These are phyloP conservation scores for Millerozyma acaciae DNA, from an alignment of 805 yeast genomes.

Conservation along the genomic window DNA sequence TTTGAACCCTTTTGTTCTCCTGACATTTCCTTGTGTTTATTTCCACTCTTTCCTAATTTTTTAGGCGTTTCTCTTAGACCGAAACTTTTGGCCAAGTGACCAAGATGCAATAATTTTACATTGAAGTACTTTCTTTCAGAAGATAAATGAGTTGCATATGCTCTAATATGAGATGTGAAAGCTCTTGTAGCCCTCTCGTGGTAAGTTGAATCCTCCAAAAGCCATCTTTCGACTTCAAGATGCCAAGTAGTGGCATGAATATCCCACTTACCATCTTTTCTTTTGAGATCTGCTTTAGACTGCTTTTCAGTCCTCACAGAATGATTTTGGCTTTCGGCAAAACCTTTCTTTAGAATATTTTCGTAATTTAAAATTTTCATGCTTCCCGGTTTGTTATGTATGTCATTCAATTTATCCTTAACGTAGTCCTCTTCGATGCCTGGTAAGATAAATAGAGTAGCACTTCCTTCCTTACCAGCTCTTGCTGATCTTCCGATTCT, in stretches of 20 bases:
- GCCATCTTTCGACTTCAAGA: conserved; percentile 82
- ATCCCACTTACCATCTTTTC: conserved; percentile 68
- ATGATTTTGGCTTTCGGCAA: conserved; percentile 38
- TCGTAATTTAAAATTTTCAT: conserved; percentile 35
- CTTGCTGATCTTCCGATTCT: conserved; percentile 98
- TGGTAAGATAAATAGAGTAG: conserved; percentile 78
- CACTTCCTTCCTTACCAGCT: conserved; percentile 84
- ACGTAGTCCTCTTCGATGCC: conserved; percentile 85
- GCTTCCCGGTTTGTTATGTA: conserved; percentile 36
- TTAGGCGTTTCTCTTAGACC: conserved; percentile 95
- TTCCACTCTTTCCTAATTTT: conserved; percentile 50
- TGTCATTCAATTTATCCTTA: conserved; percentile 42
- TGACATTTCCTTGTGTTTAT: conserved; percentile 22
- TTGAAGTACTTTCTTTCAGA: conserved; percentile 78
- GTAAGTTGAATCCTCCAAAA: conserved; percentile 61
- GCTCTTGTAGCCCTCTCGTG: conserved; percentile 73
- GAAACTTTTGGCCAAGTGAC: conserved; percentile 93
- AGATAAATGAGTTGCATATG: conserved; percentile 91
- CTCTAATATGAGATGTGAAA: conserved; percentile 85
- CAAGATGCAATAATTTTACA: conserved; percentile 79
- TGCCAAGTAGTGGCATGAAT: conserved; percentile 96
- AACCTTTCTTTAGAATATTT: conserved; percentile 26
- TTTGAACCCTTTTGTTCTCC: conserved; percentile 27
- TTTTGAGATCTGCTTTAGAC: conserved; percentile 31
- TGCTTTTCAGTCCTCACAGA: conserved; percentile 32